A percentile compares a stretch with the other conserved stretches of the same genome.
Evolutionary conservation across 305 asterid genomes (phyloP).

Genomic region (Fraxinus floribunda): DNA sequence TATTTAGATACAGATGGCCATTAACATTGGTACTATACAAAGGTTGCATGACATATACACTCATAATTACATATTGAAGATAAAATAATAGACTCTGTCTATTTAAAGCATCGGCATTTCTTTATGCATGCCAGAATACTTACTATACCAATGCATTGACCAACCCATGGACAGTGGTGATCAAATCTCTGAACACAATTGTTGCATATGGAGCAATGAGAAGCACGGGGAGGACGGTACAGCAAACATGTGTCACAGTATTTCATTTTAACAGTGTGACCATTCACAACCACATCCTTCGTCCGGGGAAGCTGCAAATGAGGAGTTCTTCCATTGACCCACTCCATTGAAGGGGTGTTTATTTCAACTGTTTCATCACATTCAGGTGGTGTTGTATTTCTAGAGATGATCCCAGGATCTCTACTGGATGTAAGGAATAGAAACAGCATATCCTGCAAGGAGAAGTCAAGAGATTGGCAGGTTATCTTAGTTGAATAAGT

Average conservation of each 20-base stretch:
- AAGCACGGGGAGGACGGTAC: conserved; percentile 86
- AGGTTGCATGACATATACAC: not conserved
- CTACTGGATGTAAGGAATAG: conserved; percentile 72
- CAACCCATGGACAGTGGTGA: conserved; percentile 92
- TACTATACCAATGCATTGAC: conserved; percentile 85
- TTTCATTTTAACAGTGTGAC: conserved; percentile 65
- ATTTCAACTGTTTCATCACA: conserved; percentile 47
- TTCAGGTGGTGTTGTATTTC: conserved; percentile 65
- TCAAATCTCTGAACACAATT: conserved; percentile 80
- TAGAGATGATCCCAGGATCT: conserved; percentile 84
- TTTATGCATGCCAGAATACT: conserved; percentile 32
- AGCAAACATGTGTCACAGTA: conserved; percentile 79
- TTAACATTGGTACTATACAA: not conserved
- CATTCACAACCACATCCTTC: conserved; percentile 63
- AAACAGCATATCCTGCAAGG: conserved; percentile 61
- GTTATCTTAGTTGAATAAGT: not conserved
- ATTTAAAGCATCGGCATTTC: not conserved
- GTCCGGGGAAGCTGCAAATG: conserved; percentile 66
- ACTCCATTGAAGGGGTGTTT: conserved; percentile 74
- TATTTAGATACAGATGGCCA: not conserved
- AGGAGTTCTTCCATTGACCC: conserved; percentile 80
- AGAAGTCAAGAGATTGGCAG: conserved; percentile 13
- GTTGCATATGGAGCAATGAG: conserved; percentile 89
- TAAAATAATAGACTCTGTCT: not conserved
- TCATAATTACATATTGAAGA: not conserved